phyloP scores from a whole-genome alignment of 306 rosid species.

The Oxytropis ochrocephala region DNA sequence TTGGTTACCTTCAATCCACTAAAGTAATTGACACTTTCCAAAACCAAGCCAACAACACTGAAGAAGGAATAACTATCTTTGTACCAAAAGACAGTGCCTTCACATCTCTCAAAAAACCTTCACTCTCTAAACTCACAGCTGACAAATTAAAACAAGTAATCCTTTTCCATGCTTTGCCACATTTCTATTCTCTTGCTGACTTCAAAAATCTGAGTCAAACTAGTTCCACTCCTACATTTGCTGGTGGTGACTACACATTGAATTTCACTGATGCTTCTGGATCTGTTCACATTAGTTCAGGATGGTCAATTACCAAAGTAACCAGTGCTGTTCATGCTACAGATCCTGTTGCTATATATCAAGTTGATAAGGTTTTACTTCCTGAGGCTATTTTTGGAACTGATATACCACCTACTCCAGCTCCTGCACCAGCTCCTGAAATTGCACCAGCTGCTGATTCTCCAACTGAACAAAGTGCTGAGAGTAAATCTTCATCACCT shows the following conservation, averaged over 20 bases:
- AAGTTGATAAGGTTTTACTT: slow-evolving; percentile 70
- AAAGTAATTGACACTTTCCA: slow-evolving; percentile 81
- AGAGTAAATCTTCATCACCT: slow-evolving; percentile 48
- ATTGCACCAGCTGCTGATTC: slow-evolving; percentile 72
- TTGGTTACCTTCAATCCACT: slow-evolving; percentile 59
- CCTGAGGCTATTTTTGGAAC: slow-evolving; percentile 91
- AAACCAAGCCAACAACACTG: slow-evolving; percentile 90
- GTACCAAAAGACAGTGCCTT: slow-evolving; percentile 74
- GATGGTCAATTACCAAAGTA: slow-evolving; percentile 80
- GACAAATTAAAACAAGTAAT: slow-evolving; percentile 65
- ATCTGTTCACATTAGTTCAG: slow-evolving; percentile 47
- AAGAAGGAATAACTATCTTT: slow-evolving; percentile 85
- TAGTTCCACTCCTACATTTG: slow-evolving; percentile 63
- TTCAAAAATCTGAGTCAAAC: slow-evolving; percentile 59
- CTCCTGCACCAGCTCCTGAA: slow-evolving; percentile 82
- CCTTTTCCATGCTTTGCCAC: slow-evolving; percentile 82
- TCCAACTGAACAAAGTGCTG: slow-evolving; percentile 33
- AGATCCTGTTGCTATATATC: slow-evolving; percentile 75
- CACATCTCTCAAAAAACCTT: slow-evolving; percentile 47
- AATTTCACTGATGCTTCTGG: slow-evolving; percentile 81
- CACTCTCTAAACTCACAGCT: slow-evolving; percentile 59
- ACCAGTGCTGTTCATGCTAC: slow-evolving; percentile 80
- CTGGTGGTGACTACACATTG: slow-evolving; percentile 65
- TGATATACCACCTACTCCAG: slow-evolving; percentile 66
- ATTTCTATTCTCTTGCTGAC: slow-evolving; percentile 69